A percentile compares a stretch with the other conserved stretches of the same genome.
phyloP scores from a whole-genome alignment of 75 land plant species.

The Chamaecyparis obtusa region DNA sequence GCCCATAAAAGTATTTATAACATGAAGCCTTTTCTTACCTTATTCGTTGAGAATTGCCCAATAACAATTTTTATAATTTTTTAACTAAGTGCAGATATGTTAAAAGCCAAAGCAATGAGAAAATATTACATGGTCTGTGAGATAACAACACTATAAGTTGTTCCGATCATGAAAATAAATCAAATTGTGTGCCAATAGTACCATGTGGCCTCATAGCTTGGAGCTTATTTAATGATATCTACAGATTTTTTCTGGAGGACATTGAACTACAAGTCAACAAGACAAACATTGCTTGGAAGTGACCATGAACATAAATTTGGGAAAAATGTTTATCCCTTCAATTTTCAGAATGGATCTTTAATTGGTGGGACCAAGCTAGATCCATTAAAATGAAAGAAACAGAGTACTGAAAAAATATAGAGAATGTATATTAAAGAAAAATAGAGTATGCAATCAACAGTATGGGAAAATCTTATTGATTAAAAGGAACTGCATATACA shows the following conservation, averaged over 20 bases:
- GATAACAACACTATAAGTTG: conserved; percentile 14
- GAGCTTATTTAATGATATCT: conserved; percentile 95
- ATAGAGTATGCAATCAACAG: too few species aligned
- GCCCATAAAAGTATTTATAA: background rate
- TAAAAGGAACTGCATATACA: too few species aligned
- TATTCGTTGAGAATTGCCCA: too few species aligned
- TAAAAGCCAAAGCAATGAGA: conserved; percentile 71
- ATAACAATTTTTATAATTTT: too few species aligned
- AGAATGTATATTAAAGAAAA: too few species aligned
- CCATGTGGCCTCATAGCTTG: conserved; percentile 97
- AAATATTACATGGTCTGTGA: conserved; percentile 27
- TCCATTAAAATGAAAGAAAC: conserved; percentile 21
- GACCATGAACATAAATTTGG: conserved; percentile 78
- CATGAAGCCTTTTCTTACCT: conserved; percentile 18
- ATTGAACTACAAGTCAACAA: conserved; percentile 44
- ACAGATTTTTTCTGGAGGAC: conserved; percentile 25
- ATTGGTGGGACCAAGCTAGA: conserved; percentile 75
- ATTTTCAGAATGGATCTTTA: conserved; percentile 48
- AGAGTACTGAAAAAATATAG: too few species aligned
- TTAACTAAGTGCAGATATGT: too few species aligned
- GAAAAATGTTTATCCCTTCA: conserved; percentile 50
- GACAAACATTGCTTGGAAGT: conserved; percentile 76
- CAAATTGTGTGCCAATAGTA: conserved; percentile 42
- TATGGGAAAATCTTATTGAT: too few species aligned
- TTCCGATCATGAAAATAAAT: conserved; percentile 46